A percentile compares a stretch with the other conserved stretches of the same genome.
Evolutionary conservation across 2,329 filamentous ascomycete species (phyloP).

Genomic region (Colletotrichum gigasporum): DNA sequence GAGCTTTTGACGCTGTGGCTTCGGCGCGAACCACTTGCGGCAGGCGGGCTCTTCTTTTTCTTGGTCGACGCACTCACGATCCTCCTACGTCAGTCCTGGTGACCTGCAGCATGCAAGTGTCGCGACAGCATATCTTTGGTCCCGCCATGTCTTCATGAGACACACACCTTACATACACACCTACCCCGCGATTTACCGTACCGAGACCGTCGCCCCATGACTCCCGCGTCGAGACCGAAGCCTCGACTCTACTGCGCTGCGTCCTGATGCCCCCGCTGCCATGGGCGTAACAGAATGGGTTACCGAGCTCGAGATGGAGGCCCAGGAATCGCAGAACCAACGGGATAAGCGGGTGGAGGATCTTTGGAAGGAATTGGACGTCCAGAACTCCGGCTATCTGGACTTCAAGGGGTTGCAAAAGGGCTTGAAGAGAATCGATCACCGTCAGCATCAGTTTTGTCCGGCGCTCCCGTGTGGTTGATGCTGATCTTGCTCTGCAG

Average conservation of each 20-base stretch:
- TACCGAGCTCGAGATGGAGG: constrained; percentile 67
- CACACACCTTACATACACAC: not conserved
- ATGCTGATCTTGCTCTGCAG: constrained; percentile 44
- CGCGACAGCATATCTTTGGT: constrained; percentile 20
- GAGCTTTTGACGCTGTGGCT: constrained; percentile 32
- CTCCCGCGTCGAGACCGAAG: constrained; percentile 40
- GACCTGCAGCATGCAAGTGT: constrained; percentile 30
- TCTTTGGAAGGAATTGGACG: constrained; percentile 86
- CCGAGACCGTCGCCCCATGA: constrained; percentile 31
- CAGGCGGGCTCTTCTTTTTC: constrained; percentile 30
- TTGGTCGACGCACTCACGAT: constrained; percentile 31
- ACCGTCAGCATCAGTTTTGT: constrained; percentile 68
- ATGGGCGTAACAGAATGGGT: constrained; percentile 61
- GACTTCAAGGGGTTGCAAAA: constrained; percentile 86
- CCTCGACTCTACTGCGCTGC: constrained; percentile 35
- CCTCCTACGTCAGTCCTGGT: constrained; percentile 31
- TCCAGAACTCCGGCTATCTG: constrained; percentile 78
- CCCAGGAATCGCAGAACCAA: constrained; percentile 80
- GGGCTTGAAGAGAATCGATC: constrained; percentile 88
- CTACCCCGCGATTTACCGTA: not conserved
- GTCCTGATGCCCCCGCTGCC: constrained; percentile 36
- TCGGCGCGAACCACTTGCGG: constrained; percentile 30
- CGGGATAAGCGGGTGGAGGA: constrained; percentile 83
- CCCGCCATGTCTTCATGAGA: constrained; percentile 28
- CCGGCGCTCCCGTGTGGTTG: not conserved